These are phyloP conservation scores for Neurospora cerealis DNA, from an alignment of 495 filamentous ascomycete genomes.

Conservation along the genomic window DNA sequence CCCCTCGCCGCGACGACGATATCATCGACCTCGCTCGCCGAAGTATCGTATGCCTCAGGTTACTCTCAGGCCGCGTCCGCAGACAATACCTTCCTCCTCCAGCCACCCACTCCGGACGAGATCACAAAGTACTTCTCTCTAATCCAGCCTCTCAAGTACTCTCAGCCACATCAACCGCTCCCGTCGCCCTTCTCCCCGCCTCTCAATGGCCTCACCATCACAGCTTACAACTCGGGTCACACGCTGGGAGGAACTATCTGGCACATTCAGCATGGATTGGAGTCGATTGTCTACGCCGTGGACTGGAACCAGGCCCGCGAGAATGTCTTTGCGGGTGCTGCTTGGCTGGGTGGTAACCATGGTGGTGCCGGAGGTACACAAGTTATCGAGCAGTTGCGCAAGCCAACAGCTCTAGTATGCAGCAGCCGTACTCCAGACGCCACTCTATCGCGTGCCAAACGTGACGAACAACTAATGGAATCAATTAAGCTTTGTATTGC, in stretches of 20 bases:
- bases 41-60: conserved; percentile 42
- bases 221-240: conserved; percentile 93
- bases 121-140: conserved; percentile 84
- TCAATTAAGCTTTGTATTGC: conserved; percentile 67
- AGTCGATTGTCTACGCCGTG: conserved; percentile 94
- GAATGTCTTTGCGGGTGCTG: conserved; percentile 84
- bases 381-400: conserved; percentile 84
- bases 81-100: conserved; percentile 55
- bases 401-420: conserved; percentile 88
- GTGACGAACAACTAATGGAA: conserved; percentile 76
- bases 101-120: conserved; percentile 74
- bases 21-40: conserved; percentile 54
- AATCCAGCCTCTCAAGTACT: conserved; percentile 95
- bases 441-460: conserved; percentile 55
- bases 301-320: conserved; percentile 96
- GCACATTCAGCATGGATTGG: conserved; percentile 95
- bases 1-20: conserved; percentile 79
- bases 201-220: conserved; percentile 85
- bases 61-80: conserved; percentile 40
- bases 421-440: conserved; percentile 71
- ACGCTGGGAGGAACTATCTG: conserved; percentile 96
- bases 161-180: conserved; percentile 82
- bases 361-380: conserved; percentile 62
- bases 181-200: conserved; percentile 81
- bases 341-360: conserved; percentile 78